These are phyloP conservation scores for Colletotrichum theobromicola DNA, from an alignment of 2,329 filamentous ascomycete species.

Conservation along the genomic window DNA sequence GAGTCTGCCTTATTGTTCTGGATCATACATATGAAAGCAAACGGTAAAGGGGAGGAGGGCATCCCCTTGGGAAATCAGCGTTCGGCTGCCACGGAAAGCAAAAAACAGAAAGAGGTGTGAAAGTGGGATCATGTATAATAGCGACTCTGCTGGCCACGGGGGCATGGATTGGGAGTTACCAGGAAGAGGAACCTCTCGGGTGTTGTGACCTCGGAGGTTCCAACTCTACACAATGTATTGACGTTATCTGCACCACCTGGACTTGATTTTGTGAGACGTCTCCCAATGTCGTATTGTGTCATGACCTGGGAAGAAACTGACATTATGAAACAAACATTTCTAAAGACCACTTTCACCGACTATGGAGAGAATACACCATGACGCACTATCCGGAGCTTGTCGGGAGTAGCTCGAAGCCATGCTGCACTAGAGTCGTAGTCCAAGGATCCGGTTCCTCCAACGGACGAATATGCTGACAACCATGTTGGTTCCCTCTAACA, in stretches of 20 bases:
- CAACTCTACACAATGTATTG: background rate
- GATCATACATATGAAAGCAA: background rate
- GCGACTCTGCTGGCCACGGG: background rate
- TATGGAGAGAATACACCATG: background rate
- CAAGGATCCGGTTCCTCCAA: background rate
- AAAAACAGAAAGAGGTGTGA: background rate
- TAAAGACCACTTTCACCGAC: background rate
- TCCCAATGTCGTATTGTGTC: fast-evolving
- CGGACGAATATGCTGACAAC: background rate
- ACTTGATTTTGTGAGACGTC: background rate
- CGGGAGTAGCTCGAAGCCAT: background rate
- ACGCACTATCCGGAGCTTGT: background rate
- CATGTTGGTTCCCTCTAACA: background rate
- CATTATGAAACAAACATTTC: no score
- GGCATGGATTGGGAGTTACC: constrained; percentile 13
- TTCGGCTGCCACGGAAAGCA: background rate
- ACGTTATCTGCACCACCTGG: background rate
- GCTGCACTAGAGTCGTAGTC: background rate
- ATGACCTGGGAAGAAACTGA: no score
- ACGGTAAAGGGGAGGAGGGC: background rate
- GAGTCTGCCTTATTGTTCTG: background rate
- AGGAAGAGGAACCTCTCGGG: background rate
- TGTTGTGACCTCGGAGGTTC: background rate
- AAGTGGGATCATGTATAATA: constrained; percentile 2
- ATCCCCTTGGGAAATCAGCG: background rate